Conservation (phyloP, 2,329 filamentous ascomycete genomes). For the Phialophora tarda region DNA sequence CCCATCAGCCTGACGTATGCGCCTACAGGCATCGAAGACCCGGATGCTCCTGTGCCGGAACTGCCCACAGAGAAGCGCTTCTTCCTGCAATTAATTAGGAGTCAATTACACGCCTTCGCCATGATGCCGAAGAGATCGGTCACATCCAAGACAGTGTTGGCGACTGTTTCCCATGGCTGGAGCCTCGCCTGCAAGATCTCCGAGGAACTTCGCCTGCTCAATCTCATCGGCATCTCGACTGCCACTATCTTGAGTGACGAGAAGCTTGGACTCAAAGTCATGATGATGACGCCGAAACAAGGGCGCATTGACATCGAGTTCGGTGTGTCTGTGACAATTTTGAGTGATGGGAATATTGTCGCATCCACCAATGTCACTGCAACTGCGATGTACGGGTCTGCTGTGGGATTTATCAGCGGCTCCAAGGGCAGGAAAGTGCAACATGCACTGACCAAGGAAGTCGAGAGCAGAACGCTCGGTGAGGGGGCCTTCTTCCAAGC, state of each 20-base stretch:
- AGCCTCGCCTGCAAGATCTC: constrained; percentile 48
- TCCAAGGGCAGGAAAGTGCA: constrained; percentile 38
- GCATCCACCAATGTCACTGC: constrained; percentile 33
- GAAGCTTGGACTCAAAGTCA: constrained; percentile 36
- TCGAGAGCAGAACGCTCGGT: constrained; percentile 36
- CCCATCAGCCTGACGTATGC: constrained; percentile 47
- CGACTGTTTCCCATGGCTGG: constrained; percentile 52
- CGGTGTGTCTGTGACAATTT: constrained; percentile 28
- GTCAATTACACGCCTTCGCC: constrained; percentile 43
- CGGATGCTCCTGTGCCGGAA: constrained; percentile 26
- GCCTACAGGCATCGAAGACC: constrained; percentile 37
- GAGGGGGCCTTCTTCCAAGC: constrained; percentile 37
- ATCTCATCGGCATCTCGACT: constrained; percentile 52
- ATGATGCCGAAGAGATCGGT: constrained; percentile 46
- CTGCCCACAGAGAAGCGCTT: constrained; percentile 49
- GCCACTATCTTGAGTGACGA: constrained; percentile 41
- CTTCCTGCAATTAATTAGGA: constrained; percentile 51
- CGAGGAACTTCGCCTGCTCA: constrained; percentile 52
- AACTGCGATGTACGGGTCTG: constrained; percentile 32
- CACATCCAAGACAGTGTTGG: constrained; percentile 48
- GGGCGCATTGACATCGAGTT: constrained; percentile 40
- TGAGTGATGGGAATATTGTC: constrained; percentile 36
- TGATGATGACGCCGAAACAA: constrained; percentile 32
- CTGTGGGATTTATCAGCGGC: constrained; percentile 24
- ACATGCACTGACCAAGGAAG: constrained; percentile 37